A percentile compares a stretch with the other conserved stretches of the same genome.
Conservation (phyloP, 73 alveolate genomes). For the Halteria grandinella region DNA sequence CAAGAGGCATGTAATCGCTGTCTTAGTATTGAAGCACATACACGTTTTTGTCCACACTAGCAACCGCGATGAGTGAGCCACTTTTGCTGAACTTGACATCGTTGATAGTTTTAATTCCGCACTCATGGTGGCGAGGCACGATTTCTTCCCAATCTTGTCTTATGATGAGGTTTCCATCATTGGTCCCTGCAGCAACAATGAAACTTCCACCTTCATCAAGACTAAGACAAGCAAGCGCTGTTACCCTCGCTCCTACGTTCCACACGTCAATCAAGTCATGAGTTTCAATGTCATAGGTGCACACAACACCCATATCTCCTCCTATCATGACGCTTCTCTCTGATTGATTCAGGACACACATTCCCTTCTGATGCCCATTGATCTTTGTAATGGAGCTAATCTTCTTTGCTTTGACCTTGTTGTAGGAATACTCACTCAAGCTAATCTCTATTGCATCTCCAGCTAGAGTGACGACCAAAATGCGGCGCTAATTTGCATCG, state of each 20-base stretch:
- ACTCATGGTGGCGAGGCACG: constrained; percentile 72
- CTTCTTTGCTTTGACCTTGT: constrained; percentile 67
- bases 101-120: constrained; percentile 75
- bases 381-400: constrained; percentile 75
- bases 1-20: constrained; percentile 59
- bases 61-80: constrained; percentile 77
- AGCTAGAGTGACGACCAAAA: constrained; percentile 76
- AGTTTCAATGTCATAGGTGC: constrained; percentile 75
- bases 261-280: constrained; percentile 89
- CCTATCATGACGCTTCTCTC: constrained; percentile 74
- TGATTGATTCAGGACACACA: constrained; percentile 72
- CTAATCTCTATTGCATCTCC: constrained; percentile 87
- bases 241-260: constrained; percentile 79
- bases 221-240: constrained; percentile 74
- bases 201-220: constrained; percentile 80
- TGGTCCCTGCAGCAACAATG: constrained; percentile 87
- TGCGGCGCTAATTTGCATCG: constrained; percentile 69
- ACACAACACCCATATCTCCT: constrained; percentile 81
- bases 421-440: constrained; percentile 50
- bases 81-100: constrained; percentile 82
- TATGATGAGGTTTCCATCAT: constrained; percentile 78
- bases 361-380: constrained; percentile 71
- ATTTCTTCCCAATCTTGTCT: constrained; percentile 91
- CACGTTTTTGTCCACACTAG: constrained; percentile 76
- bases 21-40: constrained; percentile 66